Evolutionary conservation across 1,284 basidiomycete genomes (phyloP).

Genomic region (Puccinia triticina): DNA sequence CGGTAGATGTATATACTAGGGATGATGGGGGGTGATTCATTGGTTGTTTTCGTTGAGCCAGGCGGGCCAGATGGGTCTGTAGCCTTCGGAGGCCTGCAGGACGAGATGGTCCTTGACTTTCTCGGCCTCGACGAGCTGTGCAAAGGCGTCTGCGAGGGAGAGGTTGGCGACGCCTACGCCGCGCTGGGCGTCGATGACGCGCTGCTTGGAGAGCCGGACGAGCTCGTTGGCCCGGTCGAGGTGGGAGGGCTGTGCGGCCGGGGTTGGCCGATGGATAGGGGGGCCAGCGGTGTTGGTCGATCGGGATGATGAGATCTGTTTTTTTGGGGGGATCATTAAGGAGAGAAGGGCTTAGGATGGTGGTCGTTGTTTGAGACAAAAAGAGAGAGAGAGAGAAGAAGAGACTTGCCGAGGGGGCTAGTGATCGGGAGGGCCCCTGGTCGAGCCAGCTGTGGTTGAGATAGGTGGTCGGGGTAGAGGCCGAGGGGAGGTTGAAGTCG

Average conservation of each 20-base stretch:
- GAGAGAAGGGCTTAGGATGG: no score
- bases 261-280: no score
- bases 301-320: no score
- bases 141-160: constrained; percentile 20
- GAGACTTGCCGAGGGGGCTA: not conserved
- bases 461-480: not conserved
- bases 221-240: constrained; percentile 27
- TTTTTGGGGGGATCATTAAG: no score
- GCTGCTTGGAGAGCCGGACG: constrained; percentile 18
- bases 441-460: not conserved
- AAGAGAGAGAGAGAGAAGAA: not conserved
- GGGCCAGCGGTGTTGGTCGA: no score
- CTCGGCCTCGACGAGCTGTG: constrained; percentile 26
- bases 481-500: constrained; percentile 5
- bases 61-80: constrained; percentile 19
- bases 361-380: no score
- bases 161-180: constrained; percentile 41
- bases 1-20: not conserved
- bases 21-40: not conserved
- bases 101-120: constrained; percentile 27
- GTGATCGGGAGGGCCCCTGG: no score
- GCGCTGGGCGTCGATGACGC: constrained; percentile 26
- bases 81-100: constrained; percentile 35
- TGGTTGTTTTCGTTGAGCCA: not conserved
- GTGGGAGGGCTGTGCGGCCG: not conserved